phyloP scores from a whole-genome alignment of 371 early-diverging fungal genomes.

The Lichtheimia corymbifera region DNA sequence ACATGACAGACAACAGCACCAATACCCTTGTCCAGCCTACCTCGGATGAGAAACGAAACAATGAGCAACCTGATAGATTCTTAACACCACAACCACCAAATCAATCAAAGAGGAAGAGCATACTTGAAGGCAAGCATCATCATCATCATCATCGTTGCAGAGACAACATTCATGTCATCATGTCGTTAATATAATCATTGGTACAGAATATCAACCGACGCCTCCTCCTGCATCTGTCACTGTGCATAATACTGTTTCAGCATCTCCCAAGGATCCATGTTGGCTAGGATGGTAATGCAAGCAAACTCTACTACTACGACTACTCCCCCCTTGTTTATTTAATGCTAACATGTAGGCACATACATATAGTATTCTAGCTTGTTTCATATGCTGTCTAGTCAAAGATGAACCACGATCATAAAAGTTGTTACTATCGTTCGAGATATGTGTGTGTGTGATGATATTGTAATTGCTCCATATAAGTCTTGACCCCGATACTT shows the following conservation, averaged over 20 bases:
- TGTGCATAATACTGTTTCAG: constrained; percentile 12
- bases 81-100: constrained; percentile 5
- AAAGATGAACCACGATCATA: constrained; percentile 16
- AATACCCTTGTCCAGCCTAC: neutral
- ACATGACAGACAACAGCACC: no score
- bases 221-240: constrained; percentile 18
- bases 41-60: neutral
- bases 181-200: neutral
- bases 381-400: constrained; percentile 19
- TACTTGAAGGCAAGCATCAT: constrained; percentile 2
- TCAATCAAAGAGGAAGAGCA: neutral
- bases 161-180: neutral
- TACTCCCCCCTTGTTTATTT: neutral
- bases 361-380: constrained; percentile 13
- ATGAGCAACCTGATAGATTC: constrained; percentile 1
- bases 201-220: constrained; percentile 15
- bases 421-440: neutral
- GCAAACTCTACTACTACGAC: neutral
- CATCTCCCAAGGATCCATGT: constrained; percentile 16
- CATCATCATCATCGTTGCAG: neutral
- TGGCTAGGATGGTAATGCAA: constrained; percentile 20
- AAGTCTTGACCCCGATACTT: neutral
- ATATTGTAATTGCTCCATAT: neutral
- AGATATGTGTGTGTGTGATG: no score
- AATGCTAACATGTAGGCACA: neutral